Conservation (phyloP, 768 basidiomycete species). For the Tulasnella sp. region DNA sequence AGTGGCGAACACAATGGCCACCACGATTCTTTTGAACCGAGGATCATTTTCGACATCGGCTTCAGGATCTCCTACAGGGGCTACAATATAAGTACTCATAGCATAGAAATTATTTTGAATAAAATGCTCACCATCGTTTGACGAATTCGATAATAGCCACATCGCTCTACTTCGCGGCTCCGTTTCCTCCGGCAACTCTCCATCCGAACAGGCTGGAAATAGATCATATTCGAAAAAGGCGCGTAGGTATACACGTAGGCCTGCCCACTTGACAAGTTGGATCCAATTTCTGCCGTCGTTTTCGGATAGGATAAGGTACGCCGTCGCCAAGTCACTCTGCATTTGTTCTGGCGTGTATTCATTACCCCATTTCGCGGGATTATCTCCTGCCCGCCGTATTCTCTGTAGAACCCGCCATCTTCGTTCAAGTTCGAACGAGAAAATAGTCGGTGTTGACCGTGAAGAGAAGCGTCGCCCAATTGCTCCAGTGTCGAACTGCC, state of each 20-base stretch:
- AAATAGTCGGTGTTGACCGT: conserved; percentile 27
- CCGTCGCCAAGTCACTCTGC: conserved; percentile 34
- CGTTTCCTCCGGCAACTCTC: conserved; percentile 49
- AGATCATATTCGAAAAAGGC: conserved; percentile 28
- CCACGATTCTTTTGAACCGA: conserved; percentile 2
- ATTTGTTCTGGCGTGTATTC: conserved; percentile 7
- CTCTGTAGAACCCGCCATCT: conserved; percentile 15
- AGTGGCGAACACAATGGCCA: conserved; percentile 1
- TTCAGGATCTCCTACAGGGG: conserved; percentile 4
- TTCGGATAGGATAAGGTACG: conserved; percentile 47
- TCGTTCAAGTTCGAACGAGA: conserved; percentile 19
- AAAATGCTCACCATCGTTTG: conserved; percentile 35
- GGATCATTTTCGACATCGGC: conserved; percentile 9
- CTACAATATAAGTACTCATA: neutral
- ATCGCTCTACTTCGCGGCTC: conserved; percentile 39
- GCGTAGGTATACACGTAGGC: conserved; percentile 36
- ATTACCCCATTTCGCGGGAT: conserved; percentile 10
- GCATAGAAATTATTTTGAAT: no score
- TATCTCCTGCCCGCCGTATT: conserved; percentile 16
- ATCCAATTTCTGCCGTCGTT: conserved; percentile 52
- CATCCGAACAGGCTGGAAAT: conserved; percentile 27
- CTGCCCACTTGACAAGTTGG: conserved; percentile 40
- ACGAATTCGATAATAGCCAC: conserved; percentile 51
- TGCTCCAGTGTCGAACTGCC: conserved; percentile 44
- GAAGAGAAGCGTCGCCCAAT: conserved; percentile 38